Percentiles rank a stretch among this genome's conserved stretches.
These are phyloP conservation scores for Blepharisma undulans DNA, from an alignment of 169 alveolate genomes.

Conservation along the genomic window DNA sequence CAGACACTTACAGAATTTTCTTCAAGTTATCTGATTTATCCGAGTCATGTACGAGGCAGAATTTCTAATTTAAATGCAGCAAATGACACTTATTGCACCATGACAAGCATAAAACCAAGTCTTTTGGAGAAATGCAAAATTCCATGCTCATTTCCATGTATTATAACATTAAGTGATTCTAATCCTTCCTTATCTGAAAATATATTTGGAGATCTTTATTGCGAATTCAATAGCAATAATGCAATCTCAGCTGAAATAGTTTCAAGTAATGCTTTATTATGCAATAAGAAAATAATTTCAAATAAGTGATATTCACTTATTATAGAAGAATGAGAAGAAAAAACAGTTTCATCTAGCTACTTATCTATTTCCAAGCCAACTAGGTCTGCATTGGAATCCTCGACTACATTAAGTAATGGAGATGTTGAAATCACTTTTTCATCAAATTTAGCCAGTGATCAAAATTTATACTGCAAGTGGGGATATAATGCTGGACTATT, in stretches of 20 bases:
- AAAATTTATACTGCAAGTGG: slow-evolving; percentile 24
- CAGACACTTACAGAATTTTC: no score
- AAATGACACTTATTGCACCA: neutral
- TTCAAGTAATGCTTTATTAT: neutral
- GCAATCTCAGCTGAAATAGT: neutral
- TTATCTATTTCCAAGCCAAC: neutral
- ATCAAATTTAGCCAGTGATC: neutral
- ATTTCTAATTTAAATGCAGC: neutral
- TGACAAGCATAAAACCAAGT: neutral
- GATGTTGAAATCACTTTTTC: neutral
- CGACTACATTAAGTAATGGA: neutral
- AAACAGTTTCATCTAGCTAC: neutral
- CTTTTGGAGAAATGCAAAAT: neutral
- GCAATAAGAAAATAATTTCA: neutral
- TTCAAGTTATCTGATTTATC: no score
- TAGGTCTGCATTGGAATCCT: neutral
- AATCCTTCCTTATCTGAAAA: neutral
- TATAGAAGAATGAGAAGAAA: neutral
- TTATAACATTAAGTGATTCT: neutral
- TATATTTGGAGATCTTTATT: neutral
- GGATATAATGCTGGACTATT: neutral
- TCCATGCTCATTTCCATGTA: neutral
- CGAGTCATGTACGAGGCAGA: slow-evolving; percentile 3
- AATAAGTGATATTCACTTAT: neutral
- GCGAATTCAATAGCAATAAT: neutral